A percentile compares a stretch with the other conserved stretches of the same genome.
These are phyloP conservation scores for Cantharellus anzutake DNA, from an alignment of 768 basidiomycete genomes.

Conservation along the genomic window DNA sequence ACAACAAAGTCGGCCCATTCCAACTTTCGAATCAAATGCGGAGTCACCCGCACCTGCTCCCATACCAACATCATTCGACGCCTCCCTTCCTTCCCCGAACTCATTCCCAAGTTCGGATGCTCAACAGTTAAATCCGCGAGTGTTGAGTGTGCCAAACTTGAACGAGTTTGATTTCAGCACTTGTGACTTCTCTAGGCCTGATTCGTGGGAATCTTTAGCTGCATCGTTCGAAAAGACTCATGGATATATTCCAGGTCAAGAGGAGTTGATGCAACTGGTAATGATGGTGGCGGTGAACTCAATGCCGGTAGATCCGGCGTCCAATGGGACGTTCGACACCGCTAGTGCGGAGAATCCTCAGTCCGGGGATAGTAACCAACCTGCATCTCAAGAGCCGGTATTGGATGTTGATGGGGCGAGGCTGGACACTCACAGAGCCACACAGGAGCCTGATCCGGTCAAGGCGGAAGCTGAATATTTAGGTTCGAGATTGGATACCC, in stretches of 20 bases:
- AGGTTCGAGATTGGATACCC: too few species aligned
- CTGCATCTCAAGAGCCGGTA: too few species aligned
- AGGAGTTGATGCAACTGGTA: conserved; percentile 60
- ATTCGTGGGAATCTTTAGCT: conserved; percentile 66
- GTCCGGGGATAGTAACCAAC: too few species aligned
- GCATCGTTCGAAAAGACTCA: conserved; percentile 56
- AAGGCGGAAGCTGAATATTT: too few species aligned
- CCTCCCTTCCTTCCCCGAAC: background rate
- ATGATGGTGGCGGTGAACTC: conserved; percentile 18
- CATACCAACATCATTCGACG: background rate
- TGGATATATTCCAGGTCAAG: conserved; percentile 48
- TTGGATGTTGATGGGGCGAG: too few species aligned
- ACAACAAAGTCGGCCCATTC: background rate
- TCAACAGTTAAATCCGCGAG: too few species aligned
- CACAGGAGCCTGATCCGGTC: too few species aligned
- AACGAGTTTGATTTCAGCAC: conserved; percentile 48
- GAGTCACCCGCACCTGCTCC: background rate
- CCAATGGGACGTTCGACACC: background rate
- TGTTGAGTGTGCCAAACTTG: conserved; percentile 22
- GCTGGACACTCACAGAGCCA: too few species aligned
- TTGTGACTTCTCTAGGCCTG: conserved; percentile 55
- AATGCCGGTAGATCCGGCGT: conserved; percentile 10
- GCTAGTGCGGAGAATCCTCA: background rate
- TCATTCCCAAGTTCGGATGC: too few species aligned
- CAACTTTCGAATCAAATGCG: background rate